Conservation (phyloP, 1,139 yeast genomes). For the Tardiomyces blankii region DNA sequence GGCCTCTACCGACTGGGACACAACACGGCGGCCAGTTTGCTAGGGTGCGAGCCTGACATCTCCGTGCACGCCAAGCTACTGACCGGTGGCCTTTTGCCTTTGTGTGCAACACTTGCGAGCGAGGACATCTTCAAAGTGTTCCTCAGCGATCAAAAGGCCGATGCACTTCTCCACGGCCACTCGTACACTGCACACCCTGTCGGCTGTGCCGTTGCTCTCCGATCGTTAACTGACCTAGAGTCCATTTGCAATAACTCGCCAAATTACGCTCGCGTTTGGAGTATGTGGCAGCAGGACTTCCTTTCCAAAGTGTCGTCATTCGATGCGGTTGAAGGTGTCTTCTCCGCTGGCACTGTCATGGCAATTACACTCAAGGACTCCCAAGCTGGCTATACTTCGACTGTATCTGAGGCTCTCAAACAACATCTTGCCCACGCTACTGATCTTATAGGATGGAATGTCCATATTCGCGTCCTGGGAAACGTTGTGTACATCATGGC, state of each 20-base stretch:
- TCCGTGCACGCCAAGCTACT: constrained; percentile 20
- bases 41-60: constrained; percentile 17
- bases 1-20: constrained; percentile 20
- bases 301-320: constrained; percentile 6
- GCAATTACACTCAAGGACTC: constrained; percentile 15
- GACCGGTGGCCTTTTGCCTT: constrained; percentile 20
- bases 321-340: constrained; percentile 12
- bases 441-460: neutral
- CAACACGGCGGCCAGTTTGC: constrained; percentile 12
- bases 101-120: constrained; percentile 17
- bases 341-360: constrained; percentile 18
- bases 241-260: neutral
- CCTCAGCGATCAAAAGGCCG: constrained; percentile 14
- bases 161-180: constrained; percentile 22
- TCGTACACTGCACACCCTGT: constrained; percentile 22
- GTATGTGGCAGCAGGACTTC: neutral
- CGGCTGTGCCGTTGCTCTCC: constrained; percentile 21
- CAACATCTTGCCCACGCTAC: constrained; percentile 1
- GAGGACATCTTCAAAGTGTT: constrained; percentile 16
- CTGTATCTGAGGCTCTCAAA: constrained; percentile 7
- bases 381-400: constrained; percentile 12
- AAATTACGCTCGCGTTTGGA: neutral
- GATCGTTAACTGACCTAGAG: constrained; percentile 11
- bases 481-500: constrained; percentile 16
- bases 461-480: constrained; percentile 15